phyloP scores from a whole-genome alignment of 441 rosid genomes.

The Brassica balearica region DNA sequence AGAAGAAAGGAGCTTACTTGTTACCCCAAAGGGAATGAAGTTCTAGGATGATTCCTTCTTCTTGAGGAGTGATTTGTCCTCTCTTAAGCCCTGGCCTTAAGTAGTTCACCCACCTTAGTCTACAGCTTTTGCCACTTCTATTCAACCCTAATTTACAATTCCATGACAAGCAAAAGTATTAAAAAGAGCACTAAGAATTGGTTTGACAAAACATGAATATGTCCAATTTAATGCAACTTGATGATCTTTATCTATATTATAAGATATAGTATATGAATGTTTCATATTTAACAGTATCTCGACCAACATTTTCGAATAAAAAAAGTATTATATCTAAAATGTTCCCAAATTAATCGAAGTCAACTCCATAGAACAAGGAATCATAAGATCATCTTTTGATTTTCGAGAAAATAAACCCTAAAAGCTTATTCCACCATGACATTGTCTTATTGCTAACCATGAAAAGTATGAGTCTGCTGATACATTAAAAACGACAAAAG shows the following conservation, averaged over 20 bases:
- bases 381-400: conserved; percentile 23
- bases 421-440: conserved; percentile 22
- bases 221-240: conserved; percentile 23
- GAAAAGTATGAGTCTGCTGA: background rate
- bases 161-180: background rate
- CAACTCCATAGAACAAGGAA: conserved; percentile 39
- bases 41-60: conserved; percentile 80
- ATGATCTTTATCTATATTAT: conserved; percentile 20
- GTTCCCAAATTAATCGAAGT: conserved; percentile 28
- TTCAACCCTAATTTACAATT: conserved; percentile 58
- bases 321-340: background rate
- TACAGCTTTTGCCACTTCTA: conserved; percentile 79
- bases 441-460: background rate
- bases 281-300: conserved; percentile 15
- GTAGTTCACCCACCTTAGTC: conserved; percentile 91
- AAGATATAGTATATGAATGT: background rate
- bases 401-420: background rate
- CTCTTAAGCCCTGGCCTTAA: conserved; percentile 80
- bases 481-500: background rate
- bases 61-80: conserved; percentile 76
- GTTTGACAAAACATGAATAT: conserved; percentile 20
- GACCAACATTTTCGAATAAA: background rate
- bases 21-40: conserved; percentile 83
- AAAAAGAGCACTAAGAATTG: background rate
- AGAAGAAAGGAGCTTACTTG: conserved; percentile 55